Base-by-base conservation (phyloP, 176 grass and related monocot genomes). In the Lolium multiflorum region DNA sequence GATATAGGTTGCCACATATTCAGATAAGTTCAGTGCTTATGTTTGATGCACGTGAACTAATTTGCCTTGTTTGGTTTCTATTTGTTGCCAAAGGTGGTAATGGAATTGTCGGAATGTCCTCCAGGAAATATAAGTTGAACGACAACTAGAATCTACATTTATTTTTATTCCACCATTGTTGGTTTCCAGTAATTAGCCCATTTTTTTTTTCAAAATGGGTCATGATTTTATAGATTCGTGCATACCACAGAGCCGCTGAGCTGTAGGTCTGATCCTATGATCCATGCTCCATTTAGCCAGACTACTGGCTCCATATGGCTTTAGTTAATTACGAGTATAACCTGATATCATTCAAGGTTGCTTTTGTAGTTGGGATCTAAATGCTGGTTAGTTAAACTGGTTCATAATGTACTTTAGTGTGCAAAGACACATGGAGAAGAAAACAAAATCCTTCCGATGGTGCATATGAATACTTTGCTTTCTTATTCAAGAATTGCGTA, bases 401-500 rank as follows among this genome's bases (percentile, higher is more conserved):
- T 59, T 48, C 60, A 35, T 37, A 74, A 12, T 75, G 22, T 62
- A 61, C 59, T 74, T 84, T 46, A 63, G 11, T 50, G 41, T 51
- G 25, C 22, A 43, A 74, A 74, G 70, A 76, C 18, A 50, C 56
- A 50, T 63, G 43, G 17, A 54, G 73, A 83, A 58, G 80, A 74
- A 81, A 89, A 83, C 58, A 74, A 44, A 79, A 73, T 14, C 65
- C 38, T 90, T 70, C 24, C 21, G 18, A 22, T 54, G 13, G 67
- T 25, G 14, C 74, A 68, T 14, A 67, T 35, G 37, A 76, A 47
- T 59, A 28, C n/a, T 86, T 91, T 75, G 25, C 49, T 90, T 75
- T 46, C 74, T 48, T 73, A 43, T 83, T 74, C 7, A 41, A 41
- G 1, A 66, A 66, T 55, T 43, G 44, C 81, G 17, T 72, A 66